phyloP scores from a whole-genome alignment of 208 protist genomes.

The Crithidia brevicula region DNA sequence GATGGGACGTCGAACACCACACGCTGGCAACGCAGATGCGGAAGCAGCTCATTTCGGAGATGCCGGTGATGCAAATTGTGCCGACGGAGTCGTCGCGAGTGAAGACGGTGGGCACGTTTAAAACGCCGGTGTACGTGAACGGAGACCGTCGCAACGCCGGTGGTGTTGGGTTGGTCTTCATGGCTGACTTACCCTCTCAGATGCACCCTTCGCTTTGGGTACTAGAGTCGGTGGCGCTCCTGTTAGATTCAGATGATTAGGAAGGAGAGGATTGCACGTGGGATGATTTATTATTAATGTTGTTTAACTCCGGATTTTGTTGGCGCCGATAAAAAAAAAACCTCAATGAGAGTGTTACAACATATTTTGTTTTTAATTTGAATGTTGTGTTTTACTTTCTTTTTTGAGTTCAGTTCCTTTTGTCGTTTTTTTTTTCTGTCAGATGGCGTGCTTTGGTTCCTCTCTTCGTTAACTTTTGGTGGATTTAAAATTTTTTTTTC shows the following conservation, averaged over 20 bases:
- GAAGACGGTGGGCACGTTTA: conserved; percentile 95
- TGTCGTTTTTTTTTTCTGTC: too few relatives aligned
- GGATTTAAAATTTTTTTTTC: too few relatives aligned
- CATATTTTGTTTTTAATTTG: too few relatives aligned
- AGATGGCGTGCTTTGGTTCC: too few relatives aligned
- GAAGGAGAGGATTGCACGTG: conserved; percentile 15
- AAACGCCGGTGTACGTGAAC: conserved; percentile 99
- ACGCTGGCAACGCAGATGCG: conserved; percentile 90
- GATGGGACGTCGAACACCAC: conserved; percentile 93
- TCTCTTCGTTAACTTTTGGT: too few relatives aligned
- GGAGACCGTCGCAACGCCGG: conserved; percentile 96
- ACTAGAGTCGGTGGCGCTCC: conserved; percentile 96
- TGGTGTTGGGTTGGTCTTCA: conserved; percentile 98
- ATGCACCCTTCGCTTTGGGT: conserved; percentile 96
- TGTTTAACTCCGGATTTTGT: too few relatives aligned
- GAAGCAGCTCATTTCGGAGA: conserved; percentile 96
- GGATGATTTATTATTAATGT: not conserved
- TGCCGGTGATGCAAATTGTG: conserved; percentile 98
- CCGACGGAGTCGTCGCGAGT: conserved; percentile 96
- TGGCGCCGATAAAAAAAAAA: too few relatives aligned
- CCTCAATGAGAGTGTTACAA: too few relatives aligned
- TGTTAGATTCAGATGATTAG: conserved; percentile 95
- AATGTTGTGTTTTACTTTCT: too few relatives aligned
- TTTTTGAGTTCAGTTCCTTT: too few relatives aligned
- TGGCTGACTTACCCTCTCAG: conserved; percentile 94